Evolutionary conservation across 2,329 filamentous ascomycete species (phyloP).

Genomic region (Penicillium sclerotigenum): DNA sequence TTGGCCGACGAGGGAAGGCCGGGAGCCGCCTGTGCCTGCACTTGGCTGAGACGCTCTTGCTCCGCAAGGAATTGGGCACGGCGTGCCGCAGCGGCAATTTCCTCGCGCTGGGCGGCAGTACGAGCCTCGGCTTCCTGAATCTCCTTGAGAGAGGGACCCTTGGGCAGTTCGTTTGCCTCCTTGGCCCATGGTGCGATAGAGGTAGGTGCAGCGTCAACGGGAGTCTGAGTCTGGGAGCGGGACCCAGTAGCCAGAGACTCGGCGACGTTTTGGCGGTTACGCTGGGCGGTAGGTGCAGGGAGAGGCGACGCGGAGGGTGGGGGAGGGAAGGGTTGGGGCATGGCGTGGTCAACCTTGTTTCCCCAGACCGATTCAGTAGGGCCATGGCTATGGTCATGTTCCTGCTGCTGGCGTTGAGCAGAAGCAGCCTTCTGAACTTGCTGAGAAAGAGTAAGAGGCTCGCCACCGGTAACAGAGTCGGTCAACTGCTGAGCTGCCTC

Average conservation of each 20-base stretch:
- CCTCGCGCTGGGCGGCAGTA: slow-evolving; percentile 85
- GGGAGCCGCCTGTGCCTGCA: slow-evolving; percentile 62
- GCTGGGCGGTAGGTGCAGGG: slow-evolving; percentile 83
- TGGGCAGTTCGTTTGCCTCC: slow-evolving; percentile 68
- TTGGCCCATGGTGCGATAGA: slow-evolving; percentile 95
- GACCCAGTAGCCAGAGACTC: slow-evolving; percentile 65
- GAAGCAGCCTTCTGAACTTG: slow-evolving; percentile 73
- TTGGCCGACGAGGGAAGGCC: slow-evolving; percentile 85
- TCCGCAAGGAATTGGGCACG: slow-evolving; percentile 67
- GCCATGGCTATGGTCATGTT: slow-evolving; percentile 37
- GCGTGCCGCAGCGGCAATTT: slow-evolving; percentile 71
- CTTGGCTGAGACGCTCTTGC: slow-evolving; percentile 67
- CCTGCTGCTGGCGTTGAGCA: slow-evolving; percentile 39
- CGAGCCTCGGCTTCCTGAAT: slow-evolving; percentile 95
- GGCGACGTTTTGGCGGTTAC: slow-evolving; percentile 77
- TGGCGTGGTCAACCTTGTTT: slow-evolving; percentile 56
- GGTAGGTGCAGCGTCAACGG: slow-evolving; percentile 61
- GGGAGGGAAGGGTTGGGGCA: slow-evolving; percentile 68
- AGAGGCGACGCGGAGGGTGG: slow-evolving; percentile 75
- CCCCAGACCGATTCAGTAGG: slow-evolving; percentile 55
- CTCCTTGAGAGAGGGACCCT: slow-evolving; percentile 88
- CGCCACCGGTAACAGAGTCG: slow-evolving; percentile 27
- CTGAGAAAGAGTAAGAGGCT: slow-evolving; percentile 71
- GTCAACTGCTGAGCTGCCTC: slow-evolving; percentile 26
- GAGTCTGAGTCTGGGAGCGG: slow-evolving; percentile 75